These are phyloP conservation scores for Neonectria sp. DNA, from an alignment of 2,329 filamentous ascomycete species.

Conservation along the genomic window DNA sequence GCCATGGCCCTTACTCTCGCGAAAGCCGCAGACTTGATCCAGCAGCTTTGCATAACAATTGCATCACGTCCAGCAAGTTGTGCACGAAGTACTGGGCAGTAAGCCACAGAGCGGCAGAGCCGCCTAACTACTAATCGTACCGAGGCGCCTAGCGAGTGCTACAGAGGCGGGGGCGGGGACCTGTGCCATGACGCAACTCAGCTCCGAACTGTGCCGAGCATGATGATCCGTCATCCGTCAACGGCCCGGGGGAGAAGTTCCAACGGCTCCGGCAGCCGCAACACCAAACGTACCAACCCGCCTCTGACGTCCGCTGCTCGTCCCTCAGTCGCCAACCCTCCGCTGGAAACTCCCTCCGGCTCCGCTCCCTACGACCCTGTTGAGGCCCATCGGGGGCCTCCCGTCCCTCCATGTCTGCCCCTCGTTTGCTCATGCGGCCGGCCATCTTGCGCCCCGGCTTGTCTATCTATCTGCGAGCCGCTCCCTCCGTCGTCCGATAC, in stretches of 20 bases:
- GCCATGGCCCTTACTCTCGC: no score
- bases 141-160: neutral
- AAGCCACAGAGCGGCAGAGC: no score
- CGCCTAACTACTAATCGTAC: no score
- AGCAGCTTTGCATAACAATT: no score
- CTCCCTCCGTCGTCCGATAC: conserved; percentile 17
- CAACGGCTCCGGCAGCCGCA: neutral
- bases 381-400: conserved; percentile 25
- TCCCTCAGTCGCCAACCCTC: neutral
- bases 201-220: conserved; percentile 4
- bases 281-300: conserved; percentile 1
- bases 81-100: no score
- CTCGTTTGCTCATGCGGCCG: conserved; percentile 29
- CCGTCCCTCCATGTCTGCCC: conserved; percentile 32
- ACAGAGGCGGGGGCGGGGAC: neutral
- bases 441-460: conserved; percentile 9
- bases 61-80: no score
- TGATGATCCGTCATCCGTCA: conserved; percentile 5
- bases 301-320: neutral
- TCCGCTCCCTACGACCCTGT: neutral
- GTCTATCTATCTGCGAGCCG: conserved; percentile 11
- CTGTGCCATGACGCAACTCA: conserved; percentile 8
- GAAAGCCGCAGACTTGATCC: no score
- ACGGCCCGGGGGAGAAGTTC: neutral
- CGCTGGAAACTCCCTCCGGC: neutral